Percentiles rank a stretch among this genome's conserved stretches.
phyloP scores from a whole-genome alignment of 495 filamentous ascomycete genomes.

The Darksidea phi region DNA sequence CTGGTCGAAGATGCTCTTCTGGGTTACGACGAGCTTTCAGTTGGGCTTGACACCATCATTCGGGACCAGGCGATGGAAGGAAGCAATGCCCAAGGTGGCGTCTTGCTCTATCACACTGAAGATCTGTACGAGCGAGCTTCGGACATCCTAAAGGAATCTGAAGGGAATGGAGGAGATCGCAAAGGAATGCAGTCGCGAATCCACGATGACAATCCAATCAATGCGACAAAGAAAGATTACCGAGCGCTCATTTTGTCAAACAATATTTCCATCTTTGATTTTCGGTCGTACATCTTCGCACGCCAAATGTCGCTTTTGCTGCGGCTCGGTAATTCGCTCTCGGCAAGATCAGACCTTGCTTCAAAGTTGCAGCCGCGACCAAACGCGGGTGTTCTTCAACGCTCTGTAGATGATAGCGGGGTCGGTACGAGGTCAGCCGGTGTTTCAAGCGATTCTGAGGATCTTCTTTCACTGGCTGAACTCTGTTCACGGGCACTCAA shows the following conservation, averaged over 20 bases:
- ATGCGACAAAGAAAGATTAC: conserved; percentile 74
- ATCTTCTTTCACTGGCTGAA: conserved; percentile 73
- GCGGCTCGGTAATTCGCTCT: conserved; percentile 67
- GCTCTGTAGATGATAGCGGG: conserved; percentile 26
- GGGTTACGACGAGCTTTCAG: conserved; percentile 86
- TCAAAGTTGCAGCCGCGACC: conserved; percentile 28
- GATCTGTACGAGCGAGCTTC: conserved; percentile 61
- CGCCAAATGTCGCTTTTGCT: conserved; percentile 81
- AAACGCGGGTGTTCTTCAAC: conserved; percentile 13
- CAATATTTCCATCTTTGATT: conserved; percentile 96
- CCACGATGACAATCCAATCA: conserved; percentile 68
- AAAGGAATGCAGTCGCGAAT: conserved; percentile 60
- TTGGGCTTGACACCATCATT: conserved; percentile 78
- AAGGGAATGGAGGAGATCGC: conserved; percentile 43
- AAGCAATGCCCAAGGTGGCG: conserved; percentile 60
- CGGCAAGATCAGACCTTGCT: conserved; percentile 31
- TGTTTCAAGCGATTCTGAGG: conserved; percentile 60
- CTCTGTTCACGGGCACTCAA: conserved; percentile 73
- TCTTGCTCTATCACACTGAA: conserved; percentile 66
- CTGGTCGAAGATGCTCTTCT: conserved; percentile 92
- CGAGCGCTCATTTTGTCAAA: conserved; percentile 92
- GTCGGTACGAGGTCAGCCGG: conserved; percentile 17
- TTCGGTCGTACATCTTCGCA: conserved; percentile 89
- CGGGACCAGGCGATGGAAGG: conserved; percentile 65
- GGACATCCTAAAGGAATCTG: conserved; percentile 26